phyloP scores from a whole-genome alignment of 148 eudicot genomes.

The Nyssa sinensis region DNA sequence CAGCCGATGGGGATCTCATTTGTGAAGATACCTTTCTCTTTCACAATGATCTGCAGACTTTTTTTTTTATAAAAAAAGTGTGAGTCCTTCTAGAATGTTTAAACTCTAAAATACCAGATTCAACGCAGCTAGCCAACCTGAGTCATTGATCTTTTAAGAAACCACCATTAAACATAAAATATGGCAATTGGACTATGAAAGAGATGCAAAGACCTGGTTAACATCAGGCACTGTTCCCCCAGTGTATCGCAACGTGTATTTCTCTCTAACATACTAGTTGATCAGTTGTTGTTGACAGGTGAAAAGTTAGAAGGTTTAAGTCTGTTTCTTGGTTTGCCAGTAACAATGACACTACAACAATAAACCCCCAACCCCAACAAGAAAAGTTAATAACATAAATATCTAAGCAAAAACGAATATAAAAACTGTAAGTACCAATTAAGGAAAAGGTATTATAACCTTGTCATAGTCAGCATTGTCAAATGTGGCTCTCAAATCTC shows the following conservation, averaged over 20 bases:
- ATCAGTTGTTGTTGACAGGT: slow-evolving; percentile 53
- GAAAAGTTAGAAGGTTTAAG: neutral
- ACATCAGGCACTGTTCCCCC: slow-evolving; percentile 99
- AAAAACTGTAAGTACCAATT: neutral
- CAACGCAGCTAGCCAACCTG: neutral
- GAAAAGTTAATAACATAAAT: no score
- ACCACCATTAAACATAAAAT: neutral
- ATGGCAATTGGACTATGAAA: neutral
- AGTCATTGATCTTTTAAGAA: neutral
- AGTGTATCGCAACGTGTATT: slow-evolving; percentile 97
- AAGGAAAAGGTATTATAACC: slow-evolving; percentile 33
- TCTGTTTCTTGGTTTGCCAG: no score
- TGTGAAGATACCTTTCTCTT: slow-evolving; percentile 95
- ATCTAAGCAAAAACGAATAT: no score
- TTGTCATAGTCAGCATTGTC: slow-evolving; percentile 90
- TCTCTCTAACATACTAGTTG: slow-evolving; percentile 83
- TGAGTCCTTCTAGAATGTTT: neutral
- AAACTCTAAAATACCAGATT: no score
- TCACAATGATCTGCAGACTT: slow-evolving; percentile 88
- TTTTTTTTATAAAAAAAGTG: neutral
- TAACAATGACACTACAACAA: no score
- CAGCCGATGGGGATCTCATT: slow-evolving; percentile 90
- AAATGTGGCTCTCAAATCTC: slow-evolving; percentile 88
- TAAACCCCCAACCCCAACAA: no score
- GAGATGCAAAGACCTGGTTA: slow-evolving; percentile 63